Evolutionary conservation across 2,329 filamentous ascomycete species (phyloP).

Genomic region (Apiospora sp.): DNA sequence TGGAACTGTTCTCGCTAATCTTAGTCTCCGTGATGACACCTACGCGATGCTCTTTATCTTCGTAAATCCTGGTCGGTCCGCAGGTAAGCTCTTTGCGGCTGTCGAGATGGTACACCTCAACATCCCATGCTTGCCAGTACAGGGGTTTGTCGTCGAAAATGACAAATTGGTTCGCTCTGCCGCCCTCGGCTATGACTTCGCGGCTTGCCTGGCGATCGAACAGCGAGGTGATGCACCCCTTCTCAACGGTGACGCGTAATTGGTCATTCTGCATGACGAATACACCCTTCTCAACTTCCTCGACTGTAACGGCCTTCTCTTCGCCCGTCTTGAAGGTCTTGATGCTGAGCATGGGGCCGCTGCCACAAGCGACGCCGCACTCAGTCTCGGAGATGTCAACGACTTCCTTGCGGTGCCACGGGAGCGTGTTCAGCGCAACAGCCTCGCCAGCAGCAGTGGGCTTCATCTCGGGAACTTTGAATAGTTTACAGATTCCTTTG

Average conservation of each 20-base stretch:
- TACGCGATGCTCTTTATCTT: constrained; percentile 76
- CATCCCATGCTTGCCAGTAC: constrained; percentile 98
- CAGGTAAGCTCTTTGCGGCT: constrained; percentile 80
- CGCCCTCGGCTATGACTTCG: constrained; percentile 77
- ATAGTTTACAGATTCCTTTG: constrained; percentile 70
- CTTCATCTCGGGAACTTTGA: constrained; percentile 65
- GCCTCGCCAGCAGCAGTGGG: constrained; percentile 55
- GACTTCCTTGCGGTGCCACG: constrained; percentile 82
- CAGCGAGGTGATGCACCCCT: constrained; percentile 84
- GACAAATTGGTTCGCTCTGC: constrained; percentile 89
- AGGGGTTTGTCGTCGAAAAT: constrained; percentile 97
- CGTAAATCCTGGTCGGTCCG: constrained; percentile 73
- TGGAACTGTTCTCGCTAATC: constrained; percentile 86
- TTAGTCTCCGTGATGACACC: constrained; percentile 84
- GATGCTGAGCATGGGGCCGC: constrained; percentile 60
- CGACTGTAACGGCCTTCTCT: constrained; percentile 59
- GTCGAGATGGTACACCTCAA: constrained; percentile 94
- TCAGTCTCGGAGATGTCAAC: constrained; percentile 66
- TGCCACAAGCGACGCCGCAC: constrained; percentile 64
- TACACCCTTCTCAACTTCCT: constrained; percentile 62
- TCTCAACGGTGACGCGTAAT: constrained; percentile 74
- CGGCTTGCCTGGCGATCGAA: constrained; percentile 77
- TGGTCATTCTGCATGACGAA: constrained; percentile 84
- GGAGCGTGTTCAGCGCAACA: constrained; percentile 82
- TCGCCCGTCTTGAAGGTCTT: constrained; percentile 59